phyloP scores from a whole-genome alignment of 441 rosid genomes.

The Euphorbia corollata region DNA sequence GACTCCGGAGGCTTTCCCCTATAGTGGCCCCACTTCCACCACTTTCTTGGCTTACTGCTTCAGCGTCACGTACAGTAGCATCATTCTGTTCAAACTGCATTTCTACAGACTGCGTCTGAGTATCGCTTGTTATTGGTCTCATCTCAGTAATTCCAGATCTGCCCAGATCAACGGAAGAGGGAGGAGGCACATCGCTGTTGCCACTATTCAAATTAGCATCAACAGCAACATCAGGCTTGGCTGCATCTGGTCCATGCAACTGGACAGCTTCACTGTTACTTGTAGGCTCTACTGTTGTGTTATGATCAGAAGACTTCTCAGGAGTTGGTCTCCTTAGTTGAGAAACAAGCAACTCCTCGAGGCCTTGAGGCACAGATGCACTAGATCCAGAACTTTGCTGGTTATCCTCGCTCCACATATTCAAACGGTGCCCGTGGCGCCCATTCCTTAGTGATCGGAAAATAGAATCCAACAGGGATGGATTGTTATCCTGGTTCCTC shows the following conservation, averaged over 20 bases:
- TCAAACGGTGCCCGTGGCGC: slow-evolving; percentile 83
- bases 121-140: slow-evolving; percentile 41
- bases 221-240: slow-evolving; percentile 39
- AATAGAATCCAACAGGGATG: slow-evolving; percentile 65
- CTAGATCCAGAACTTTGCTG: slow-evolving; percentile 73
- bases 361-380: slow-evolving; percentile 78
- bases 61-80: slow-evolving; percentile 76
- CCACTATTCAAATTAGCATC: slow-evolving; percentile 45
- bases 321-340: slow-evolving; percentile 70
- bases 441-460: slow-evolving; percentile 92
- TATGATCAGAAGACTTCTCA: slow-evolving; percentile 58
- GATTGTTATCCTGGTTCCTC: slow-evolving; percentile 47
- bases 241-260: slow-evolving; percentile 46
- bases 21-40: slow-evolving; percentile 96
- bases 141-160: slow-evolving; percentile 44
- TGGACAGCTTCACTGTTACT: slow-evolving; percentile 36
- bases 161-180: slow-evolving; percentile 38
- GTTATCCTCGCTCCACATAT: slow-evolving; percentile 89
- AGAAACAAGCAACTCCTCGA: slow-evolving; percentile 89
- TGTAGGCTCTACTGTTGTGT: slow-evolving; percentile 46
- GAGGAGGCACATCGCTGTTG: slow-evolving; percentile 35
- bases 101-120: slow-evolving; percentile 57
- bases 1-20: slow-evolving; percentile 96
- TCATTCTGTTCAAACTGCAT: slow-evolving; percentile 96
- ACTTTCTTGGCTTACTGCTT: slow-evolving; percentile 99